Evolutionary conservation across 2,329 filamentous ascomycete genomes (phyloP), one percentile per base, ranked within the genome.

Genomic region (Hymenoscyphus linearis): DNA sequence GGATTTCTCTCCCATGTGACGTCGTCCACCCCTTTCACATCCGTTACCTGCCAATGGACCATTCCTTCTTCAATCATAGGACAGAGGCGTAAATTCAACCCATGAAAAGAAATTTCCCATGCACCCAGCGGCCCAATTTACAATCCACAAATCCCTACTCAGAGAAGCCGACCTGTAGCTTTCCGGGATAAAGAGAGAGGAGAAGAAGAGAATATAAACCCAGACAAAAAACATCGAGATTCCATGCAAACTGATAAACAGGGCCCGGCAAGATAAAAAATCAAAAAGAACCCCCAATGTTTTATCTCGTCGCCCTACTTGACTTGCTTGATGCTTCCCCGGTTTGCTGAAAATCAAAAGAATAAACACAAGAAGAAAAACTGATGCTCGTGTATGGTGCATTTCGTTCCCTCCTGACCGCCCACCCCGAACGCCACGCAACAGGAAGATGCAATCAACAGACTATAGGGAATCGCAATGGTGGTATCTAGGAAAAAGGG

Each of bases 401-500:
- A 50, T 50, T 50, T 50, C 44, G 52, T 36, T 55, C 16, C 31
- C 55, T 35, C 34, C 22, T 27, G 16, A n/a, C 35, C 35, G 25
- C 34, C 25, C 55, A 40, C 12, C 55, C 35, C 55, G 13, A 57
- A 27, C 40, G 44, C 55, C 36, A 37, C 55, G 36, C 36, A 26
- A 35, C 36, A 37, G 10, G 36, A 25, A 44, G 58, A 59, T 54
- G 44, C 50, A 47, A 60, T 37, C 52, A 55, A 18, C 44, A 58
- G 34, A 60, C 57, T 26, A 40, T n/a, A 50, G 22, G 57, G 58
- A 58, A 37, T 65, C 58, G 60, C 62, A 60, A 60, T 50, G 59
- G 63, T 67, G 64, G 65, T 64, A 64, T 65, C 61, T 62, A 54
- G 59, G 31, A 52, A 60, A 64, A 60, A 57, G 50, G 37, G 47